Base-by-base conservation (phyloP, 2,329 filamentous ascomycete species). In the Talaromyces piceae region DNA sequence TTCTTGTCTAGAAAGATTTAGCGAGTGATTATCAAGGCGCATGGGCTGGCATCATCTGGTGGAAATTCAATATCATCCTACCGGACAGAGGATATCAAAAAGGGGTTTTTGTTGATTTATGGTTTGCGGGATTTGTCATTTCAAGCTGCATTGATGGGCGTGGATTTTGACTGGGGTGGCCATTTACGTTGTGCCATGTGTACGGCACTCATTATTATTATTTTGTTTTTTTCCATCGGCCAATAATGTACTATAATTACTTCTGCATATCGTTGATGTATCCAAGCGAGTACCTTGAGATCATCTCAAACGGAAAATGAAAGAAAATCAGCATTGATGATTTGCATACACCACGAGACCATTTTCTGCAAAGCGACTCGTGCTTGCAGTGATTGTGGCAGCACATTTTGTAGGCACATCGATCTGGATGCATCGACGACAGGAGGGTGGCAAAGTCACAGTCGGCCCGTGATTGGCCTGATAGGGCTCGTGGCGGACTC, bases 81-180 rank as follows among this genome's bases (percentile, higher is more conserved):
- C 23, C 20, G 41, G 44, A 20, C 22, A 31, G n/a, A n/a, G 44
- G 25, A 46, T 12, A 46, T 20, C 27, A 46, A 46, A 46, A 46
- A 46, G 27, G 25, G 25, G 18, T 23, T 28, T 44, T 27, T 9
- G n/a, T n/a, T 43, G 20, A 22, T 13, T 20, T 16, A 8, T 18
- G 16, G 3, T 37, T 37, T 37, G 5, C 16, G 28, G 28, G 28
- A 37, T n/a, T 18, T 5, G 6, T 37, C 16, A 13, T 18, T 13
- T 22, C 22, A 31, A 16, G 44, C 25, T 25, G 44, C 44, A 46
- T 46, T 31, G 28, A 9, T 46, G 44, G n/a, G 44, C 25, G 44
- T 46, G 44, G 22, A n/a, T 28, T 28, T 46, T 18, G 22, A n/a
- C 25, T 23, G 11, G 39, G 33, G n/a, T 6, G 33, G n/a, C 33